Percentiles rank a stretch among this genome's conserved stretches.
Conservation (phyloP, 257 asterid species). For the Rubia yunnanensis region DNA sequence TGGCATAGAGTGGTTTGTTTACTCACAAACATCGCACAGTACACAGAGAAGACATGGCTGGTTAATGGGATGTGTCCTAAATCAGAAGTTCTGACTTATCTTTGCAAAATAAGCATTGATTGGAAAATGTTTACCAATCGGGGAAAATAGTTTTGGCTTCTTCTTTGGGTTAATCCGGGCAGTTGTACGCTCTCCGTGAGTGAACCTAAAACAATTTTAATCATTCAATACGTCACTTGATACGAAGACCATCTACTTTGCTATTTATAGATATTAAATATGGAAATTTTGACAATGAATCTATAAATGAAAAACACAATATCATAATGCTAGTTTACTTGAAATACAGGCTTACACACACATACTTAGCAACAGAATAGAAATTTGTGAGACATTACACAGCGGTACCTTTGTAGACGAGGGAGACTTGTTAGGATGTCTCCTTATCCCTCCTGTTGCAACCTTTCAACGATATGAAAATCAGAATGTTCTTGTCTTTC, state of each 20-base stretch:
- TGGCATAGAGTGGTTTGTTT: too few species aligned
- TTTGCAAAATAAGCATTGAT: slow-evolving; percentile 66
- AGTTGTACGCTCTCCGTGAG: slow-evolving; percentile 26
- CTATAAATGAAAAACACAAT: background rate
- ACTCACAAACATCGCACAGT: too few species aligned
- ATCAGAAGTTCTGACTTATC: slow-evolving; percentile 39
- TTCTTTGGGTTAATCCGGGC: slow-evolving; percentile 37
- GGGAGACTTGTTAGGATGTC: slow-evolving; percentile 20
- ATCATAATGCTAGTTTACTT: background rate
- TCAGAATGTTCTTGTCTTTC: slow-evolving; percentile 93
- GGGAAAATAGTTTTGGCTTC: slow-evolving; percentile 52
- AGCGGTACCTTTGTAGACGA: slow-evolving; percentile 16
- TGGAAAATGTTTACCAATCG: slow-evolving; percentile 54
- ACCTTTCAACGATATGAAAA: slow-evolving; percentile 80
- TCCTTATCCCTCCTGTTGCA: slow-evolving; percentile 69
- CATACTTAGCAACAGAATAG: background rate
- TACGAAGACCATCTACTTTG: background rate
- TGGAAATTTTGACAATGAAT: background rate
- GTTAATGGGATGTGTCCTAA: too few species aligned
- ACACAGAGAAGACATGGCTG: too few species aligned
- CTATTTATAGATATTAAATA: too few species aligned
- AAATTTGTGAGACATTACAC: background rate
- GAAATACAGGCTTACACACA: background rate
- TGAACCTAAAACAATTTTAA: slow-evolving; percentile 29
- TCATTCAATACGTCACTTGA: background rate